phyloP scores from a whole-genome alignment of 2,329 filamentous ascomycete species.

The Xylariales sp. region DNA sequence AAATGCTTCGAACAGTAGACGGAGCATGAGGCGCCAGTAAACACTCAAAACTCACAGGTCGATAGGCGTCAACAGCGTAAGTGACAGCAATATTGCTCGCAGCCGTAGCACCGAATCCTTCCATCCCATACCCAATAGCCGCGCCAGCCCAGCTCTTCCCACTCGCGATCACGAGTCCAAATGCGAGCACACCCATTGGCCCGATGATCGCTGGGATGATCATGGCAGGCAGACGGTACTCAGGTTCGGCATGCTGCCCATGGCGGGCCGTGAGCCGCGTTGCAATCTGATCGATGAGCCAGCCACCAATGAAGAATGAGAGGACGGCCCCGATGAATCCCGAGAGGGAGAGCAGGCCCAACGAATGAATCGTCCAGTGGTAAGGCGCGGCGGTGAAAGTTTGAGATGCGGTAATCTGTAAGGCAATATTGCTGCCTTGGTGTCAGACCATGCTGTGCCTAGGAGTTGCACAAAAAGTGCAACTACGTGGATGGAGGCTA shows the following conservation, averaged over 20 bases:
- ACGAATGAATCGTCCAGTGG: neutral
- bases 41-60: neutral
- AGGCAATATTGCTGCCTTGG: neutral
- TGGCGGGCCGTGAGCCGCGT: conserved; percentile 19
- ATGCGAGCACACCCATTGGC: conserved; percentile 26
- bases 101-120: conserved; percentile 22
- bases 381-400: neutral
- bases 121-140: neutral
- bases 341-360: neutral
- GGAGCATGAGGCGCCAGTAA: too few relatives aligned
- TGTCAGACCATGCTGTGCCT: neutral
- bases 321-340: neutral
- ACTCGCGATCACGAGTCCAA: conserved; percentile 22
- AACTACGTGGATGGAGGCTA: too few relatives aligned
- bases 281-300: conserved; percentile 23
- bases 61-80: conserved; percentile 24
- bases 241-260: conserved; percentile 19
- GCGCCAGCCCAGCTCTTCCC: conserved; percentile 22
- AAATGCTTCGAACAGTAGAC: too few relatives aligned
- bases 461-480: too few relatives aligned
- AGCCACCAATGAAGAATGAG: conserved; percentile 13
- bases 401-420: neutral
- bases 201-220: conserved; percentile 21
- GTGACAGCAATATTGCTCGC: conserved; percentile 23
- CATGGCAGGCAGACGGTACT: conserved; percentile 21